A percentile compares a stretch with the other conserved stretches of the same genome.
Evolutionary conservation across 2,329 filamentous ascomycete genomes (phyloP).

Genomic region (Xylariales sp.): DNA sequence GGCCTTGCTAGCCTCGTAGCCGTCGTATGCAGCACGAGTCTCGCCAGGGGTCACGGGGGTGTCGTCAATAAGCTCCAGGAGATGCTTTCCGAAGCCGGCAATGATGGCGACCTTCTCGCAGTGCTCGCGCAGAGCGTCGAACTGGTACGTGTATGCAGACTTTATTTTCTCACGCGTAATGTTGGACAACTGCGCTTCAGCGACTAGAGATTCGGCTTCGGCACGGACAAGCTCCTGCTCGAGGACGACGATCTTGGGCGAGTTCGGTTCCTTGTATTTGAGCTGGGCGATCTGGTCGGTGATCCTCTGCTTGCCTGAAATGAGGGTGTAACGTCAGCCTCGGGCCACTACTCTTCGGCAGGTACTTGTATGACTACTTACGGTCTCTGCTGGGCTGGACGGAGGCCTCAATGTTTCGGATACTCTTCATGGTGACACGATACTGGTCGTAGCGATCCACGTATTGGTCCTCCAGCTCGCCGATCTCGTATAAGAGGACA

Average conservation of each 20-base stretch:
- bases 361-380: constrained; percentile 41
- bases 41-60: constrained; percentile 95
- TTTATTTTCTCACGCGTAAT: constrained; percentile 99
- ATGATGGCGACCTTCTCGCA: constrained; percentile 98
- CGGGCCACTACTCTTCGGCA: constrained; percentile 9
- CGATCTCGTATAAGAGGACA: constrained; percentile 96
- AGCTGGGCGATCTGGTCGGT: constrained; percentile 97
- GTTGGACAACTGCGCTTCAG: constrained; percentile 96
- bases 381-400: constrained; percentile 97
- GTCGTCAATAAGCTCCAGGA: constrained; percentile 95
- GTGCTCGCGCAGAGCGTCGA: constrained; percentile 94
- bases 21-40: constrained; percentile 92
- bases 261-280: constrained; percentile 99
- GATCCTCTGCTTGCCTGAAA: constrained; percentile 92
- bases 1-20: constrained; percentile 96
- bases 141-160: constrained; percentile 96
- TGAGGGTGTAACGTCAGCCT: constrained; percentile 15
- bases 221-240: constrained; percentile 98
- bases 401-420: constrained; percentile 97
- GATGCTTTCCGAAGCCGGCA: constrained; percentile 93
- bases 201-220: constrained; percentile 97
- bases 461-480: constrained; percentile 95
- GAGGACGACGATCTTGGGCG: constrained; percentile 92
- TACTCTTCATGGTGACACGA: constrained; percentile 98
- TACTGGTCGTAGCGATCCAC: constrained; percentile 99